These are phyloP conservation scores for button mushroom (Agaricus bisporus) DNA, from an alignment of 768 basidiomycete genomes.

Conservation along the genomic window DNA sequence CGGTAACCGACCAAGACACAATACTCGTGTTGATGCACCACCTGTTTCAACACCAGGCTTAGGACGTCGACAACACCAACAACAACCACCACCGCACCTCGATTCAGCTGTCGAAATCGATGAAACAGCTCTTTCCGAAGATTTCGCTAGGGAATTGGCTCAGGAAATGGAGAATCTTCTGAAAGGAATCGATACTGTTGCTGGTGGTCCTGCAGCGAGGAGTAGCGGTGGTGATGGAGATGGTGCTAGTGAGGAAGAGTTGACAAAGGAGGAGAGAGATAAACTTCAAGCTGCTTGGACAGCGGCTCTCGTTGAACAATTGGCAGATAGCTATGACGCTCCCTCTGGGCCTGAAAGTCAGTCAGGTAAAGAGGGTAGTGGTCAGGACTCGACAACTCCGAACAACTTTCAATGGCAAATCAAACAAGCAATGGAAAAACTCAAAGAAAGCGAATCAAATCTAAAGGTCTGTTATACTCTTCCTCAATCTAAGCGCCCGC, in stretches of 20 bases:
- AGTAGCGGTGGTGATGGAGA: neutral
- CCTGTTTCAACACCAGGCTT: constrained; percentile 32
- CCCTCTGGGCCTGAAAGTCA: constrained; percentile 14
- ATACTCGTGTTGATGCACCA: constrained; percentile 40
- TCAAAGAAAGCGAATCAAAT: constrained; percentile 61
- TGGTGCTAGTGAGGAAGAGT: constrained; percentile 15
- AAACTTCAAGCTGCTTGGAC: constrained; percentile 63
- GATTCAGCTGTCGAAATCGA: constrained; percentile 13
- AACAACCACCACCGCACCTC: constrained; percentile 19
- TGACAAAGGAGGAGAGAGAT: constrained; percentile 25
- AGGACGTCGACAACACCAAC: constrained; percentile 18
- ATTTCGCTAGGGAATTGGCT: constrained; percentile 41
- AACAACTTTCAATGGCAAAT: constrained; percentile 62
- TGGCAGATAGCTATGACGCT: constrained; percentile 36
- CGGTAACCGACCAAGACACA: constrained; percentile 36
- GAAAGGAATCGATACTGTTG: constrained; percentile 29
- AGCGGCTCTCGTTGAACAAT: constrained; percentile 58
- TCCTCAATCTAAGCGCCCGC: neutral
- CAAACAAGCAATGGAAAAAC: constrained; percentile 65
- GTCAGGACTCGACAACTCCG: neutral
- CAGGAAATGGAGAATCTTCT: constrained; percentile 47
- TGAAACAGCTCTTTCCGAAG: constrained; percentile 34
- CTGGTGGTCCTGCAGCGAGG: neutral
- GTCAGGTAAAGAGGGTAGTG: constrained; percentile 5
- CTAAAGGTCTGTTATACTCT: constrained; percentile 31